Evolutionary conservation across 345 rosid genomes (phyloP).

Genomic region (Rhodamnia rubescens): DNA sequence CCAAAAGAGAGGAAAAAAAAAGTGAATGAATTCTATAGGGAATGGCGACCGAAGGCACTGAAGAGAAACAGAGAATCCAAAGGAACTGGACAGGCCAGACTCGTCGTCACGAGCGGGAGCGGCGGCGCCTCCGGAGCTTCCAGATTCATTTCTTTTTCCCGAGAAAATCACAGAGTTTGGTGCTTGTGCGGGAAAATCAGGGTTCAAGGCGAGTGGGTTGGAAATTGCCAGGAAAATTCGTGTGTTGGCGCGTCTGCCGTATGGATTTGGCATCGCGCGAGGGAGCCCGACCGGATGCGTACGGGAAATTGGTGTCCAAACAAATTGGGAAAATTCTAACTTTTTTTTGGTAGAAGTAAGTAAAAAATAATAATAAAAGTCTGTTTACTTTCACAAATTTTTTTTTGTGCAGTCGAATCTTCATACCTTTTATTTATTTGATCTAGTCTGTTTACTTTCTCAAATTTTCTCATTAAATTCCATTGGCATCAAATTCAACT

Average conservation of each 20-base stretch:
- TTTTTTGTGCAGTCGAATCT: background rate
- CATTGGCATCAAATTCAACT: no score
- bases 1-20: fast-evolving
- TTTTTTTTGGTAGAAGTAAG: no score
- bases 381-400: no score
- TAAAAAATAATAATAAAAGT: no score
- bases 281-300: background rate
- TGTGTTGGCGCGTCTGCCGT: background rate
- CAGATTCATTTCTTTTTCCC: background rate
- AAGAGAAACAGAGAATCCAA: background rate
- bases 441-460: no score
- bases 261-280: no score
- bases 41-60: background rate
- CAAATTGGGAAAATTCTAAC: no score
- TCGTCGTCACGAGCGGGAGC: background rate
- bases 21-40: background rate
- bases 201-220: no score
- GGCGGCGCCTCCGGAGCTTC: background rate
- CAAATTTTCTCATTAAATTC: no score
- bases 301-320: background rate
- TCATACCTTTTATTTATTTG: no score
- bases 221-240: background rate
- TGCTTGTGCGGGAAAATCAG: background rate
- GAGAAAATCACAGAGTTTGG: background rate
- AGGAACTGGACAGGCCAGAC: background rate